A percentile compares a stretch with the other conserved stretches of the same genome.
These are phyloP conservation scores for Cucurbita moschata DNA, from an alignment of 306 rosid genomes.

Conservation along the genomic window DNA sequence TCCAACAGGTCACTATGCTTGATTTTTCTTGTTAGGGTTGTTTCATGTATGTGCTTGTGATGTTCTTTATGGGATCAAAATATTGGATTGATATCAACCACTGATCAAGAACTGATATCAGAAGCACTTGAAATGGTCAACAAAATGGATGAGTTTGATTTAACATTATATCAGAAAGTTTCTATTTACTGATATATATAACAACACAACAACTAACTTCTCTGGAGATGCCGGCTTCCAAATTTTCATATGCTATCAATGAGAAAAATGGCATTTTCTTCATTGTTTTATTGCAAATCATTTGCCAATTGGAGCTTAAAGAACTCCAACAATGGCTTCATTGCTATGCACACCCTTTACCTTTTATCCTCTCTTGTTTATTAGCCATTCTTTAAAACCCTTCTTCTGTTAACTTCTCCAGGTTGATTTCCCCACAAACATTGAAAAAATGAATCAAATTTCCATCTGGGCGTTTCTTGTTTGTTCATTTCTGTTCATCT, in stretches of 20 bases:
- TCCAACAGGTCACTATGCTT: background rate
- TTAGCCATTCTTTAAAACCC: conserved; percentile 8
- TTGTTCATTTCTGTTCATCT: conserved; percentile 21
- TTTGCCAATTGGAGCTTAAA: conserved; percentile 30
- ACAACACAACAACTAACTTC: background rate
- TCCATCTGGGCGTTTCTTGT: conserved; percentile 19
- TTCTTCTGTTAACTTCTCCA: background rate
- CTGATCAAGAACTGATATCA: background rate
- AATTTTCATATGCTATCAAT: background rate
- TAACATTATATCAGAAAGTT: background rate
- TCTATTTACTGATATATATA: background rate
- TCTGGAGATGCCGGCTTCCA: conserved; percentile 6
- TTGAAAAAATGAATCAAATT: conserved; percentile 24
- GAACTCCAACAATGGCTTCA: conserved; percentile 13
- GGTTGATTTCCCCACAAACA: background rate
- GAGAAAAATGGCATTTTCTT: background rate
- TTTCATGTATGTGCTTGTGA: background rate
- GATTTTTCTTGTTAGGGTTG: background rate
- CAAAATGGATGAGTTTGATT: background rate
- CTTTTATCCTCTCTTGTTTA: conserved; percentile 14
- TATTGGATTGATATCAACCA: background rate
- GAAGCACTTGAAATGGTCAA: background rate
- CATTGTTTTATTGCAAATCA: background rate
- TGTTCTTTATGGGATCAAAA: background rate
- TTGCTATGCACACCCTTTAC: background rate